These are phyloP conservation scores for Chalara sp. DNA, from an alignment of 2,329 filamentous ascomycete species.

Conservation along the genomic window DNA sequence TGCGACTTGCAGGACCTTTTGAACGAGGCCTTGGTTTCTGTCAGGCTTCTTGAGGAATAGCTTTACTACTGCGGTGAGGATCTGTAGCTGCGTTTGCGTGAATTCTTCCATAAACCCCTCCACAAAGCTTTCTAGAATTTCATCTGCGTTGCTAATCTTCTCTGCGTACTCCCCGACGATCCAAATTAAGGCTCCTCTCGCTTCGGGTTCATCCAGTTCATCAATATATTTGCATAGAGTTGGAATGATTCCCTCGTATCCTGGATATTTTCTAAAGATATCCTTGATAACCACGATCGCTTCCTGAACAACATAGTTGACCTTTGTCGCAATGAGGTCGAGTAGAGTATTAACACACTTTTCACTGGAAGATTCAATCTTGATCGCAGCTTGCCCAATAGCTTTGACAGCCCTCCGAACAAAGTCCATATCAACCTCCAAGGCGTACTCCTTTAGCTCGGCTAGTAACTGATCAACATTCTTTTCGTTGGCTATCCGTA, in stretches of 20 bases:
- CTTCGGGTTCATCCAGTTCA: constrained; percentile 89
- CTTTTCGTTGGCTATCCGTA: constrained; percentile 93
- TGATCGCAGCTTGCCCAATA: constrained; percentile 96
- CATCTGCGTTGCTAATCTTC: constrained; percentile 97
- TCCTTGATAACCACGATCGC: constrained; percentile 99
- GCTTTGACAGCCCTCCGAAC: constrained; percentile 89
- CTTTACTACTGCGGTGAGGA: constrained; percentile 94
- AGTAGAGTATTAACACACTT: constrained; percentile 92
- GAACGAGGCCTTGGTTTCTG: constrained; percentile 82
- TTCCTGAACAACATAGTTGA: constrained; percentile 98
- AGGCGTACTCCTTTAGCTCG: constrained; percentile 92
- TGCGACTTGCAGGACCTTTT: constrained; percentile 87
- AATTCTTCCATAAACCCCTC: constrained; percentile 96
- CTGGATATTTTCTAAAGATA: constrained; percentile 94
- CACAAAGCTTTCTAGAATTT: constrained; percentile 86
- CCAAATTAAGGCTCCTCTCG: constrained; percentile 89
- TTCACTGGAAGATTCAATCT: constrained; percentile 91
- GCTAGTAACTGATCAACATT: constrained; percentile 93
- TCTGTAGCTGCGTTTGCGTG: constrained; percentile 97
- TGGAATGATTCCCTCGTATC: constrained; percentile 96
- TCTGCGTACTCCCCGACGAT: constrained; percentile 98
- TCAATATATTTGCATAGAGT: constrained; percentile 95
- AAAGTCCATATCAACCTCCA: constrained; percentile 99
- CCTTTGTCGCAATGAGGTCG: constrained; percentile 93
- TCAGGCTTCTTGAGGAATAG: constrained; percentile 95